phyloP scores from a whole-genome alignment of 331 rosid genomes.

The Quercus phellos region DNA sequence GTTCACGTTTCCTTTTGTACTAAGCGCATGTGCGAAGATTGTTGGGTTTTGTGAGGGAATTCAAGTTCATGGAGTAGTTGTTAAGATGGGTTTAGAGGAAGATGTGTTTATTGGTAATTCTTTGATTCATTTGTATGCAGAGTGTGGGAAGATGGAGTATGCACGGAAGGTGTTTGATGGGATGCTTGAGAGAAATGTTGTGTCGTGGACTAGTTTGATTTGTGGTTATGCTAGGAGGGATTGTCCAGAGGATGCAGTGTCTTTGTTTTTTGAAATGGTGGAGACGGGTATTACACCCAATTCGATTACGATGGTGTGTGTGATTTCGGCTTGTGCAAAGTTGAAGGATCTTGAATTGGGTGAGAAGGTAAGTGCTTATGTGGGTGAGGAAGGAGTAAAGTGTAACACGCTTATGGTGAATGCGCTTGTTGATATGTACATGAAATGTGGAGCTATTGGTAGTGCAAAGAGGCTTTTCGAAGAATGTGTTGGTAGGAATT shows the following conservation, averaged over 20 bases:
- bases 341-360: constrained; percentile 65
- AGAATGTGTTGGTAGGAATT: constrained; percentile 40
- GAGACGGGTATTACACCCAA: constrained; percentile 48
- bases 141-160: constrained; percentile 43
- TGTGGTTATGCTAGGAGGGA: constrained; percentile 60
- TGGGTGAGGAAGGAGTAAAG: constrained; percentile 43
- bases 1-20: constrained; percentile 59
- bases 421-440: constrained; percentile 72
- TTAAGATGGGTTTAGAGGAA: constrained; percentile 57
- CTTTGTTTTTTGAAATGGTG: constrained; percentile 72
- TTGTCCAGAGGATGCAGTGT: constrained; percentile 51
- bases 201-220: constrained; percentile 89
- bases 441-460: constrained; percentile 63
- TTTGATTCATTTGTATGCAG: constrained; percentile 57
- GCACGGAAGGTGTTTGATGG: constrained; percentile 68
- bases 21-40: constrained; percentile 62
- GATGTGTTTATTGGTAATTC: constrained; percentile 68
- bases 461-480: constrained; percentile 43
- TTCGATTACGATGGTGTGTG: constrained; percentile 64
- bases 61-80: constrained; percentile 62
- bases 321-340: constrained; percentile 76
- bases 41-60: constrained; percentile 49
- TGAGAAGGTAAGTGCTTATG: constrained; percentile 35
- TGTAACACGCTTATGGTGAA: constrained; percentile 50
- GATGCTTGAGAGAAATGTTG: constrained; percentile 75